phyloP scores from a whole-genome alignment of 345 rosid species.

The Noccaea caerulescens region DNA sequence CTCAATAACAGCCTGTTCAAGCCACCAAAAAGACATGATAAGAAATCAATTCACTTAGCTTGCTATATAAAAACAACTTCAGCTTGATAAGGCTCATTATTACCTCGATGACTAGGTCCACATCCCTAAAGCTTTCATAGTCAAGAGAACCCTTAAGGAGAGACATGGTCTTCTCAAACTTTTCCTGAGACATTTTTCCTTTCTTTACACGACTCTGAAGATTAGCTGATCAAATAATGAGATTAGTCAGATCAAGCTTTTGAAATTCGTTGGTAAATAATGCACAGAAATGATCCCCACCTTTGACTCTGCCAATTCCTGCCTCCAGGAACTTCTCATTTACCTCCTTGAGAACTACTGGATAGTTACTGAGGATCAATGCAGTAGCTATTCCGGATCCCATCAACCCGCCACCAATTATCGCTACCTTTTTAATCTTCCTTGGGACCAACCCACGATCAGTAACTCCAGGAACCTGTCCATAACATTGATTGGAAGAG shows the following conservation, averaged over 20 bases:
- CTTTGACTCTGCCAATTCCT: constrained; percentile 84
- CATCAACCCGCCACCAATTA: constrained; percentile 97
- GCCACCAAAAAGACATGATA: constrained; percentile 44
- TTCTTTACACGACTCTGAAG: constrained; percentile 88
- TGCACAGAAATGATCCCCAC: constrained; percentile 45
- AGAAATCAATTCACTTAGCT: constrained; percentile 13
- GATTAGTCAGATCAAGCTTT: constrained; percentile 33
- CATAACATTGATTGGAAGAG: constrained; percentile 23
- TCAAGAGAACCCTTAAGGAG: constrained; percentile 80
- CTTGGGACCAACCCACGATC: constrained; percentile 78
- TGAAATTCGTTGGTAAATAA: constrained; percentile 27
- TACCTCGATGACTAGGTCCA: constrained; percentile 98
- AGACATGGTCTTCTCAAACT: constrained; percentile 78
- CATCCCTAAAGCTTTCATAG: constrained; percentile 83
- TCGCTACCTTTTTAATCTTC: constrained; percentile 74
- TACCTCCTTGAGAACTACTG: constrained; percentile 88
- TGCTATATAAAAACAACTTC: constrained; percentile 24
- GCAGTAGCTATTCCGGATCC: constrained; percentile 99
- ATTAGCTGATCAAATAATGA: constrained; percentile 62
- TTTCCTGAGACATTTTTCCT: constrained; percentile 76
- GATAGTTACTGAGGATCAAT: constrained; percentile 75
- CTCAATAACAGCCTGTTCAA: constrained; percentile 92
- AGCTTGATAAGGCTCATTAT: constrained; percentile 19
- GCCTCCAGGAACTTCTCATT: constrained; percentile 85
- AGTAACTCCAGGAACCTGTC: constrained; percentile 88